These are phyloP conservation scores for Globisporangium paroecandrum DNA, from an alignment of 352 stramenopile genomes.

Conservation along the genomic window DNA sequence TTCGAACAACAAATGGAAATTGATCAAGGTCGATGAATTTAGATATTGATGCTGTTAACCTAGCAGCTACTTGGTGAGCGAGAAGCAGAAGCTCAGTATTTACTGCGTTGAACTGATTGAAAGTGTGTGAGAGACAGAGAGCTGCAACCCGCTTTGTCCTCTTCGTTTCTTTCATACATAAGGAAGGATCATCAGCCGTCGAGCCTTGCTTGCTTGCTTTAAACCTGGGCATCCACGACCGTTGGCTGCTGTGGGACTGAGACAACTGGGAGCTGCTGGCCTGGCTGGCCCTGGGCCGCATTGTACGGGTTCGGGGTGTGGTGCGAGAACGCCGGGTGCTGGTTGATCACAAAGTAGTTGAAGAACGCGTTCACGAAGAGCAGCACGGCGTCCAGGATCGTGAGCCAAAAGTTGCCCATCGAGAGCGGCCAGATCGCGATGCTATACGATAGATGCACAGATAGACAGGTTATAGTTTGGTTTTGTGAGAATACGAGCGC, in stretches of 20 bases:
- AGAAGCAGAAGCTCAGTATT: background rate
- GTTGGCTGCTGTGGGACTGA: constrained; percentile 1
- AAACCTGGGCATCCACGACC: constrained; percentile 12
- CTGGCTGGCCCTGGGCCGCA: background rate
- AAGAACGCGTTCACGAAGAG: constrained; percentile 89
- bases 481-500: background rate
- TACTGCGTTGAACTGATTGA: background rate
- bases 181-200: background rate
- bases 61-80: background rate
- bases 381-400: constrained; percentile 82
- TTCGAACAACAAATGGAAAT: too few species aligned
- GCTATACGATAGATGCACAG: constrained; percentile 7
- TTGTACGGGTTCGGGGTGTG: constrained; percentile 19
- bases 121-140: background rate
- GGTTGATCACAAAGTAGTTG: constrained; percentile 89
- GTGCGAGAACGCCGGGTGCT: constrained; percentile 62
- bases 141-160: background rate
- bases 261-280: constrained; percentile 9
- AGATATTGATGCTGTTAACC: background rate
- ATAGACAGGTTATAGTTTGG: background rate
- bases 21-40: background rate
- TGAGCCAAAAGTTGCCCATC: constrained; percentile 89
- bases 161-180: background rate
- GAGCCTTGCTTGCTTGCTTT: background rate
- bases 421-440: constrained; percentile 89